A percentile compares a stretch with the other conserved stretches of the same genome.
These are phyloP conservation scores for Cyclostephanos tholiformis DNA, from an alignment of 108 stramenopile genomes.

Conservation along the genomic window DNA sequence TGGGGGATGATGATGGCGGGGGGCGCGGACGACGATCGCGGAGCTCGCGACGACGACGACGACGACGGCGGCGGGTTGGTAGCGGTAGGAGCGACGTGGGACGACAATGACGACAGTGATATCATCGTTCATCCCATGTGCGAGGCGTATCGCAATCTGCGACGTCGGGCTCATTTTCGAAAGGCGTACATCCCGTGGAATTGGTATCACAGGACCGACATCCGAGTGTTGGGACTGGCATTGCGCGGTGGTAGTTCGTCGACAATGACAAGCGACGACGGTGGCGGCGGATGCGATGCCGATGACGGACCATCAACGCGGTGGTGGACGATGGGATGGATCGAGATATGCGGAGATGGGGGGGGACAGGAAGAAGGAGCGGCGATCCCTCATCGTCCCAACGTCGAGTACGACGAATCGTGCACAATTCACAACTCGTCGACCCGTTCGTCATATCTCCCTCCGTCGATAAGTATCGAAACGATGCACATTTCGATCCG, in stretches of 20 bases:
- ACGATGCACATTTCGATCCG: constrained; percentile 22
- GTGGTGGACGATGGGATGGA: background rate
- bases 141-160: constrained; percentile 25
- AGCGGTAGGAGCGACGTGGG: background rate
- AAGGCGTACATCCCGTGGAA: constrained; percentile 34
- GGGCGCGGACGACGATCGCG: background rate
- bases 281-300: background rate
- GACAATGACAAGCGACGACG: background rate
- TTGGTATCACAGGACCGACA: constrained; percentile 27
- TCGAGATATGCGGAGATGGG: background rate
- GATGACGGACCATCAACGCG: background rate
- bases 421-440: background rate
- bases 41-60: background rate
- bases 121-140: constrained; percentile 31
- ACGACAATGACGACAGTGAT: background rate
- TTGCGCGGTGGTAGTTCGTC: constrained; percentile 7
- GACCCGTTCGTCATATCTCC: background rate
- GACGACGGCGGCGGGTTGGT: background rate
- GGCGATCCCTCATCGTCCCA: too few relatives aligned
- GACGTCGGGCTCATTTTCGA: constrained; percentile 10
- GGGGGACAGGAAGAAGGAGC: background rate
- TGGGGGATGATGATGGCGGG: background rate
- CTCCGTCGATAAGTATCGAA: constrained; percentile 31
- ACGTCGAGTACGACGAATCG: background rate
- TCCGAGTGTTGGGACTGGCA: constrained; percentile 14